Conservation (phyloP, 352 stramenopile genomes). For the Saprolegnia diclina region DNA sequence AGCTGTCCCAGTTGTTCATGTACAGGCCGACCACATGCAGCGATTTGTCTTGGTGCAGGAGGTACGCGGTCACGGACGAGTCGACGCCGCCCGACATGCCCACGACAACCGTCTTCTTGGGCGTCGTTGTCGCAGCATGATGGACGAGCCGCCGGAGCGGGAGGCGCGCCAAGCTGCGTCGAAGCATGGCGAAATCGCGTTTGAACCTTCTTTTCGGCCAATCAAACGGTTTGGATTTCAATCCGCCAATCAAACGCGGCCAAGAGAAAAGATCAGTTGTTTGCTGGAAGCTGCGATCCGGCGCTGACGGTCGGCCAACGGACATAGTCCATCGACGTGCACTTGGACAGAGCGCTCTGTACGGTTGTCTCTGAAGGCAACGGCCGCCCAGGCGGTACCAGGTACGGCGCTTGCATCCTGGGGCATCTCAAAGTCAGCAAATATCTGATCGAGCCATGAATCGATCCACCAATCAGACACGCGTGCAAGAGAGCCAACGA, state of each 20-base stretch:
- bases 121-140: background rate
- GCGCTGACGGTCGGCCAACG: background rate
- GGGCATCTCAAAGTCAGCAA: too few relatives aligned
- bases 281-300: background rate
- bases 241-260: background rate
- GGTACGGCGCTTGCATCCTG: too few relatives aligned
- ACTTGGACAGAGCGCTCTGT: too few relatives aligned
- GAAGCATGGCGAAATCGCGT: background rate
- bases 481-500: too few relatives aligned
- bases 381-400: too few relatives aligned
- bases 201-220: background rate
- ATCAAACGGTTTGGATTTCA: background rate
- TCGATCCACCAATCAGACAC: too few relatives aligned
- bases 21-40: slow-evolving; percentile 94
- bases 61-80: slow-evolving; percentile 92
- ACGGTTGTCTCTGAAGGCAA: too few relatives aligned
- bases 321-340: too few relatives aligned
- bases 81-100: slow-evolving; percentile 98
- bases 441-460: too few relatives aligned
- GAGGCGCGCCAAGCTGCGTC: background rate
- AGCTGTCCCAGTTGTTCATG: slow-evolving; percentile 99
- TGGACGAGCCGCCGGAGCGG: background rate
- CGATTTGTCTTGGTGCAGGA: slow-evolving; percentile 84
- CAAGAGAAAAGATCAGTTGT: background rate
- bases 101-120: slow-evolving; percentile 74